Percentiles rank a stretch among this genome's conserved stretches.
Evolutionary conservation across 257 asterid genomes (phyloP).

Genomic region (Marsdenia floribunda): DNA sequence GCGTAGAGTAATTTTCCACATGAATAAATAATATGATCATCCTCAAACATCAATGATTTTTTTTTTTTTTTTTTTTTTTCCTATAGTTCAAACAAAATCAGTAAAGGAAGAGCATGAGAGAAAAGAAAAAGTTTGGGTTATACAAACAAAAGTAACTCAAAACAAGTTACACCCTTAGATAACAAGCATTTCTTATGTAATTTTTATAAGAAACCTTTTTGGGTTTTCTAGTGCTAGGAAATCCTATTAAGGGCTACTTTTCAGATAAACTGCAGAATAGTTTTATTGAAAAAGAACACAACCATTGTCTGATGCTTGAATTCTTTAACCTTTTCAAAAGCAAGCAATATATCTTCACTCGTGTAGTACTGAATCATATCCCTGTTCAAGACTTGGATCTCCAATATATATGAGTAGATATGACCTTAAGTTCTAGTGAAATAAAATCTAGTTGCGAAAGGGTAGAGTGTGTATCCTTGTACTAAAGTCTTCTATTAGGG

Average conservation of each 20-base stretch:
- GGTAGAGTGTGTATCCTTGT: not conserved
- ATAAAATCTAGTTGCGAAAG: too few relatives aligned
- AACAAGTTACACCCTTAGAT: not conserved
- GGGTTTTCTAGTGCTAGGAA: not conserved
- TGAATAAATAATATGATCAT: not conserved
- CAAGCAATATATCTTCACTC: not conserved
- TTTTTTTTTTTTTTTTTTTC: too few relatives aligned
- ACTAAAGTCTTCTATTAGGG: not conserved
- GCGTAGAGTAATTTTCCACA: not conserved
- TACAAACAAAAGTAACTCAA: not conserved
- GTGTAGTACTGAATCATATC: not conserved
- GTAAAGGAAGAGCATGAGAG: too few relatives aligned
- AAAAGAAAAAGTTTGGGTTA: not conserved
- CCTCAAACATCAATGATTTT: not conserved
- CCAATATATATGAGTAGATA: not conserved
- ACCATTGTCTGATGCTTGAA: not conserved
- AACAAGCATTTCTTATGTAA: not conserved
- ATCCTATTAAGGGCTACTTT: not conserved
- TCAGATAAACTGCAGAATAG: not conserved
- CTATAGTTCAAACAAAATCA: not conserved
- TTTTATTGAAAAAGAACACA: not conserved
- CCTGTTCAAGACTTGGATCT: not conserved
- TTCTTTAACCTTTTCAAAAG: not conserved
- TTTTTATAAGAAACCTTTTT: not conserved
- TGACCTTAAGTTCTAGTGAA: not conserved